Evolutionary conservation across 2,329 filamentous ascomycete genomes (phyloP).

Genomic region (Hypoxylon sp.): DNA sequence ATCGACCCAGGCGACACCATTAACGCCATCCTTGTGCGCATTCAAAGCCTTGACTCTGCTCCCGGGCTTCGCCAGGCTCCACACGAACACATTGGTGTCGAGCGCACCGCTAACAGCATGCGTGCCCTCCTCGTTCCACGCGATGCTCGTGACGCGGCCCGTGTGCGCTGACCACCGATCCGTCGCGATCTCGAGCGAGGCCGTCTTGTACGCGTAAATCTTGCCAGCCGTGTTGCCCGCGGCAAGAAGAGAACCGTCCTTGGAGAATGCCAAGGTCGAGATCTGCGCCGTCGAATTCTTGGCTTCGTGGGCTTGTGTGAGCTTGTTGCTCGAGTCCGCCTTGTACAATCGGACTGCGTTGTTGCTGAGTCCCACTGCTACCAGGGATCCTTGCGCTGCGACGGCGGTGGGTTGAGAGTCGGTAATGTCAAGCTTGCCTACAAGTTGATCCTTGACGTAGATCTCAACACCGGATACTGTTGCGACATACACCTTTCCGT

Average conservation of each 20-base stretch:
- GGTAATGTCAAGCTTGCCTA: conserved; percentile 66
- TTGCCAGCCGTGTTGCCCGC: conserved; percentile 86
- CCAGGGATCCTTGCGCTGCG: conserved; percentile 70
- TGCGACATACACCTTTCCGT: conserved; percentile 57
- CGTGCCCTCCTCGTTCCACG: conserved; percentile 81
- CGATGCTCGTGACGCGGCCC: conserved; percentile 63
- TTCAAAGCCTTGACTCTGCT: conserved; percentile 85
- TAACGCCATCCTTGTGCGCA: conserved; percentile 95
- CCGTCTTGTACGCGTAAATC: conserved; percentile 79
- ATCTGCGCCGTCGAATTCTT: conserved; percentile 75
- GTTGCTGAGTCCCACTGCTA: conserved; percentile 80
- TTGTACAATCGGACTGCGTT: conserved; percentile 80
- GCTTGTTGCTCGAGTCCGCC: conserved; percentile 63
- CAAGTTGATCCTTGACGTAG: conserved; percentile 65
- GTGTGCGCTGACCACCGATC: conserved; percentile 74
- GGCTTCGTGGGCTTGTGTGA: conserved; percentile 65
- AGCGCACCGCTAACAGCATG: conserved; percentile 85
- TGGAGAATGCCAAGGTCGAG: conserved; percentile 84
- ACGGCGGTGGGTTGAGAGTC: conserved; percentile 73
- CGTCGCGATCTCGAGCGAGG: conserved; percentile 73
- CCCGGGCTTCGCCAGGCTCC: conserved; percentile 85
- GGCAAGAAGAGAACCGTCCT: conserved; percentile 78
- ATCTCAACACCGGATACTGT: conserved; percentile 66
- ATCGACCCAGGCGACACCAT: conserved; percentile 82
- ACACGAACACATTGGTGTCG: conserved; percentile 92